Conservation (phyloP, 768 basidiomycete genomes). For the Termitomyces sp. region DNA sequence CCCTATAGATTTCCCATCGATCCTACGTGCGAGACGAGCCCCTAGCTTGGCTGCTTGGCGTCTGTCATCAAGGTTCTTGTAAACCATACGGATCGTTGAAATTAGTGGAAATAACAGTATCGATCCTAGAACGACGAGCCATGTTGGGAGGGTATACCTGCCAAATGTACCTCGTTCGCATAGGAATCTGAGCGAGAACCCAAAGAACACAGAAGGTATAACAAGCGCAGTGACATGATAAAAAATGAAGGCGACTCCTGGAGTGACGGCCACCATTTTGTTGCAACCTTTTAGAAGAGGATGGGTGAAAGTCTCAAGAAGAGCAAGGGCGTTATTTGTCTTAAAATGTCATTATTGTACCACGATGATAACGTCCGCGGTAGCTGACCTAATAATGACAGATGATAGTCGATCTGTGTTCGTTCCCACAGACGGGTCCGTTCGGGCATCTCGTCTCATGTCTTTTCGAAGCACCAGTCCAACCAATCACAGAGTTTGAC, state of each 20-base stretch:
- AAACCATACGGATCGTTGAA: slow-evolving; percentile 24
- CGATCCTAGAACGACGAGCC: slow-evolving; percentile 27
- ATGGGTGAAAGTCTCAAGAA: background rate
- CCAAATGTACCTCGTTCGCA: slow-evolving; percentile 6
- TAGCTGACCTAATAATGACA: no score
- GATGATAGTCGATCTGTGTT: no score
- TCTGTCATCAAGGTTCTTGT: slow-evolving; percentile 23
- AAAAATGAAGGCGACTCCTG: slow-evolving; percentile 29
- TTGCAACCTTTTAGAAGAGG: no score
- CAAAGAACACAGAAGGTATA: slow-evolving; percentile 16
- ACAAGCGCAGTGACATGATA: slow-evolving; percentile 15
- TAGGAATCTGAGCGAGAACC: slow-evolving; percentile 13
- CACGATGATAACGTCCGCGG: background rate
- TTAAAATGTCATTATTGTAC: background rate
- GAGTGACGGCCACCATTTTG: slow-evolving; percentile 25
- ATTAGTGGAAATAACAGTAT: slow-evolving; percentile 28
- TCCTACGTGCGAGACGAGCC: slow-evolving; percentile 38
- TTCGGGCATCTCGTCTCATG: no score
- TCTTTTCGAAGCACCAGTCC: no score
- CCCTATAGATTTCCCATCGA: slow-evolving; percentile 34
- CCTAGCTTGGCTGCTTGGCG: slow-evolving; percentile 38
- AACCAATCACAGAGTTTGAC: no score
- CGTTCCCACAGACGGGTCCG: no score
- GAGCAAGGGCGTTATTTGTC: background rate
- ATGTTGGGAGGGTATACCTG: slow-evolving; percentile 27